Percentiles rank a stretch among this genome's conserved stretches.
These are phyloP conservation scores for Cyamopsis tetragonoloba DNA, from an alignment of 306 rosid species.

Conservation along the genomic window DNA sequence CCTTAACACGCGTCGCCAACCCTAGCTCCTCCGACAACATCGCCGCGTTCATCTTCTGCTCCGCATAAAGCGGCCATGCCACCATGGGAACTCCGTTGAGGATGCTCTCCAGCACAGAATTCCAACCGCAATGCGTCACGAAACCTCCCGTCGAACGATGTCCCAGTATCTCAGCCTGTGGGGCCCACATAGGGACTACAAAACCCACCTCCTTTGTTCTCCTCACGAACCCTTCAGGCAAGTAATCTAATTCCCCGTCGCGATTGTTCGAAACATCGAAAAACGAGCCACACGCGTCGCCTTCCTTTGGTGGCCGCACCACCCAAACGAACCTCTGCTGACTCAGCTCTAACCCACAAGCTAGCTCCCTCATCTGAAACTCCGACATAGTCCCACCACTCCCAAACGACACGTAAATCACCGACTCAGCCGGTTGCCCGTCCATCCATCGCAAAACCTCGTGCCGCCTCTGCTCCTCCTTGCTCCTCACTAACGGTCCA, in stretches of 20 bases:
- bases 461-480: not conserved
- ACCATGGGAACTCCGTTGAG: slow-evolving; percentile 46
- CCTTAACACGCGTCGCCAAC: slow-evolving; percentile 32
- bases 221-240: slow-evolving; percentile 48
- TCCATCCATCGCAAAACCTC: slow-evolving; percentile 49
- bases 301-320: slow-evolving; percentile 40
- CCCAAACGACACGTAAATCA: slow-evolving; percentile 59
- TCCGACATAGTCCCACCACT: slow-evolving; percentile 58
- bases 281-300: not conserved
- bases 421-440: slow-evolving; percentile 48
- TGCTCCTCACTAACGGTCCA: slow-evolving; percentile 52
- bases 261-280: not conserved
- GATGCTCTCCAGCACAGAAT: slow-evolving; percentile 51
- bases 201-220: slow-evolving; percentile 31
- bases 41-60: slow-evolving; percentile 57
- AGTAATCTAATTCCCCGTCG: not conserved
- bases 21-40: slow-evolving; percentile 44
- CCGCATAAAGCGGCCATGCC: slow-evolving; percentile 69
- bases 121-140: slow-evolving; percentile 49
- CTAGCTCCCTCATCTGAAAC: slow-evolving; percentile 55
- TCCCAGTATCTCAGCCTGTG: slow-evolving; percentile 44
- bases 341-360: slow-evolving; percentile 72
- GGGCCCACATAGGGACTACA: slow-evolving; percentile 49
- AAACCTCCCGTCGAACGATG: slow-evolving; percentile 50
- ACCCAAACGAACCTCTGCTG: slow-evolving; percentile 71